Percentiles rank a stretch among this genome's conserved stretches.
These are phyloP conservation scores for Colletotrichum euphorbiae DNA, from an alignment of 2,329 filamentous ascomycete species.

Conservation along the genomic window DNA sequence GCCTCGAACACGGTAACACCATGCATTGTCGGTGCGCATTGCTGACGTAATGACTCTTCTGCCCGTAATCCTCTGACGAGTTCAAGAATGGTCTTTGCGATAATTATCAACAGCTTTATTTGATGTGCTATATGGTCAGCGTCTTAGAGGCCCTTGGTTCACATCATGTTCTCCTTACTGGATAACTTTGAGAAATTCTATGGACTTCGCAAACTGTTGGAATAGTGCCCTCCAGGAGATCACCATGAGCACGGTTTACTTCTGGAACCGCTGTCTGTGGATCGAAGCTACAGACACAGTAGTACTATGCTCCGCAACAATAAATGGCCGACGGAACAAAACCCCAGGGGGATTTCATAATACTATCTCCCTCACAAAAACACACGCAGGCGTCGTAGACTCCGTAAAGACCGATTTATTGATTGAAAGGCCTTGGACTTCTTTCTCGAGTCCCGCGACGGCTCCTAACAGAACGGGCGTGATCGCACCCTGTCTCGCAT, in stretches of 20 bases:
- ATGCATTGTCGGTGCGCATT: not conserved
- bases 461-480: not conserved
- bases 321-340: not conserved
- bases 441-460: not conserved
- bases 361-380: not conserved
- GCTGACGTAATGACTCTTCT: slow-evolving; percentile 11
- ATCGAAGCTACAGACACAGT: too few relatives aligned
- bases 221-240: too few relatives aligned
- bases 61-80: not conserved
- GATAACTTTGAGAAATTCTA: too few relatives aligned
- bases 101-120: not conserved
- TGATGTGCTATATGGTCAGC: not conserved
- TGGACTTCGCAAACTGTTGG: too few relatives aligned
- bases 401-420: not conserved
- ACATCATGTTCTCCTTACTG: too few relatives aligned
- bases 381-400: not conserved
- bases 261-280: too few relatives aligned
- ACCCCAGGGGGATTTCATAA: not conserved
- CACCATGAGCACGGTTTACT: too few relatives aligned
- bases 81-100: not conserved
- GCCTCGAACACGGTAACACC: not conserved
- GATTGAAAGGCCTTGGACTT: not conserved
- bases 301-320: not conserved
- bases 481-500: not conserved
- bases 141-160: too few relatives aligned